These are phyloP conservation scores for Rhodamnia rubescens DNA, from an alignment of 345 rosid species.

Conservation along the genomic window DNA sequence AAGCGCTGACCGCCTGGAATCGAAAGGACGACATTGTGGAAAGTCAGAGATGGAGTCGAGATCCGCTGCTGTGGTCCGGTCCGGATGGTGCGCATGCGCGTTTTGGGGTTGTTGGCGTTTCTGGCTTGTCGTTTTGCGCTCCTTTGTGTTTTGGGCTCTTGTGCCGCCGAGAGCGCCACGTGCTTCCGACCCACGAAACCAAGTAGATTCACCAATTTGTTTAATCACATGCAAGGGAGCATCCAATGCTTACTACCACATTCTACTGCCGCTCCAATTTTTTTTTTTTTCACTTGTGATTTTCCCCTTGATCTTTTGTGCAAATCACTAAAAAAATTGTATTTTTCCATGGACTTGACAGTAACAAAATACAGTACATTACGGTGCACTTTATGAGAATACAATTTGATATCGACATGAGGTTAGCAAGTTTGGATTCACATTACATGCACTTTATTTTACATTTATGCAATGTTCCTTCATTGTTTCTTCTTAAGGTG, in stretches of 20 bases:
- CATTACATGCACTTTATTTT: too few relatives aligned
- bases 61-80: background rate
- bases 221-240: background rate
- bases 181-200: background rate
- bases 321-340: background rate
- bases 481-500: too few relatives aligned
- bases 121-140: background rate
- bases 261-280: background rate
- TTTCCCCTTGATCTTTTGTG: background rate
- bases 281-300: background rate
- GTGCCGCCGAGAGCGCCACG: background rate
- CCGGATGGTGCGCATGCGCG: background rate
- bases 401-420: too few relatives aligned
- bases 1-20: background rate
- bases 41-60: conserved; percentile 30
- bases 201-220: background rate
- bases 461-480: too few relatives aligned
- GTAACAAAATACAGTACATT: too few relatives aligned
- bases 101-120: background rate
- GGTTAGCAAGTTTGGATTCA: too few relatives aligned
- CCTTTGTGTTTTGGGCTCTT: background rate
- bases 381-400: too few relatives aligned
- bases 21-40: background rate
- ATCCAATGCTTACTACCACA: background rate
- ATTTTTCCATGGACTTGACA: background rate